A percentile compares a stretch with the other conserved stretches of the same genome.
phyloP scores from a whole-genome alignment of 768 basidiomycete species.

The Mycena alexandri region DNA sequence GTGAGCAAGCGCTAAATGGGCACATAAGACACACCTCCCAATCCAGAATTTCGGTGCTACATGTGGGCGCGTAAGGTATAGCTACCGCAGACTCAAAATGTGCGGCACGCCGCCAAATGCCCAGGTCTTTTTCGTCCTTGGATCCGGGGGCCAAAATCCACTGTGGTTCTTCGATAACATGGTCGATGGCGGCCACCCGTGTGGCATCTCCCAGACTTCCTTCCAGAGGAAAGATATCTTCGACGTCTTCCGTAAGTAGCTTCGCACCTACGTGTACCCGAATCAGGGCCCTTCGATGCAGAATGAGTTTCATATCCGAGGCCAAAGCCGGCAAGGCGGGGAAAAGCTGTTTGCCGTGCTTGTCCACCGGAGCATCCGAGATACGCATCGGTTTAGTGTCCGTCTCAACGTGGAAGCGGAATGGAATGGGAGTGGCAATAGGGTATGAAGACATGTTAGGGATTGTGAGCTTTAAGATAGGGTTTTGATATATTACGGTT shows the following conservation, averaged over 20 bases:
- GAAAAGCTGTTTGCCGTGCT: slow-evolving; percentile 22
- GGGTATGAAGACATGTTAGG: slow-evolving; percentile 11
- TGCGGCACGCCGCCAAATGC: background rate
- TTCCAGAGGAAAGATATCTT: too few relatives aligned
- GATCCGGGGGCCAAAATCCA: too few relatives aligned
- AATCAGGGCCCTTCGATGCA: background rate
- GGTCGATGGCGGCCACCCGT: too few relatives aligned
- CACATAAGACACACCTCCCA: background rate
- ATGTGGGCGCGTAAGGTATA: slow-evolving; percentile 1
- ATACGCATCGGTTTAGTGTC: slow-evolving; percentile 1
- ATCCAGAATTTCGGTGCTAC: background rate
- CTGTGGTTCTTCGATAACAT: slow-evolving; percentile 10
- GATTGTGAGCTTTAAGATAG: too few relatives aligned
- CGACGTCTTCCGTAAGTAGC: too few relatives aligned
- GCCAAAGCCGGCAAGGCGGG: slow-evolving; percentile 6
- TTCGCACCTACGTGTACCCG: too few relatives aligned
- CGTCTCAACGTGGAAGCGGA: background rate
- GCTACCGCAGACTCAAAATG: background rate
- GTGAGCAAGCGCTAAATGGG: background rate
- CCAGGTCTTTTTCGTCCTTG: background rate
- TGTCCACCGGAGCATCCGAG: slow-evolving; percentile 10
- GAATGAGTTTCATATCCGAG: background rate
- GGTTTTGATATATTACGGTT: too few relatives aligned
- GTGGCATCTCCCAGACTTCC: too few relatives aligned
- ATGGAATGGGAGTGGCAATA: slow-evolving; percentile 13